Percentiles rank a stretch among this genome's conserved stretches.
Evolutionary conservation across 768 basidiomycete species (phyloP).

Genomic region (Mycena filopes): DNA sequence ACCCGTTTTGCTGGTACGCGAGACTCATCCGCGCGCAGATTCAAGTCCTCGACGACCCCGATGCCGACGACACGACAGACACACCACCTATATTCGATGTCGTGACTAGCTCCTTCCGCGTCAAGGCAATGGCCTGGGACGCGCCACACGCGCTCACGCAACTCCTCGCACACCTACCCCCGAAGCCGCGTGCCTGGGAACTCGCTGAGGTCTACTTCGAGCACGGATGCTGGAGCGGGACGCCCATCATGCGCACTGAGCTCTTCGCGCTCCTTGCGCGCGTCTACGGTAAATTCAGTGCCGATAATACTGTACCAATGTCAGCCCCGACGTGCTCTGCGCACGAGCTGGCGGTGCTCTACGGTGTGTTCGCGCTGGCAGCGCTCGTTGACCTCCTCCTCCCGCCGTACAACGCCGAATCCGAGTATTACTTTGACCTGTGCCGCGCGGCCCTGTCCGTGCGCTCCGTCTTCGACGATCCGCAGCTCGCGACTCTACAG

Average conservation of each 20-base stretch:
- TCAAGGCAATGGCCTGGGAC: neutral
- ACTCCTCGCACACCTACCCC: neutral
- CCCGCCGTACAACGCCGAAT: no score
- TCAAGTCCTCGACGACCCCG: no score
- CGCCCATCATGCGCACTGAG: slow-evolving; percentile 6
- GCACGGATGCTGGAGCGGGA: slow-evolving; percentile 17
- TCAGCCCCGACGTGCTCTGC: no score
- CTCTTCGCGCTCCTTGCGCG: neutral
- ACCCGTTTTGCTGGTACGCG: no score
- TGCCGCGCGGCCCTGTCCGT: slow-evolving; percentile 1
- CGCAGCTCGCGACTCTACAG: neutral
- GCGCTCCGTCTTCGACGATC: neutral
- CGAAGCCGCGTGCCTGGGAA: neutral
- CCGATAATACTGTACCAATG: no score
- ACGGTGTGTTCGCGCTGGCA: slow-evolving; percentile 7
- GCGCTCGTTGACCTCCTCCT: slow-evolving; percentile 18
- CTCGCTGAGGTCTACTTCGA: slow-evolving; percentile 8
- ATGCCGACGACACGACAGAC: no score
- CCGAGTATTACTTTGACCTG: no score
- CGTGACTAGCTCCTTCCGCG: no score
- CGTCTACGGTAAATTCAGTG: neutral
- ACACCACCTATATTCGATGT: no score
- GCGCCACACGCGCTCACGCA: neutral
- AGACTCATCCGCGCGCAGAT: no score
- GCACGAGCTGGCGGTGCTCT: slow-evolving; percentile 8